Base-by-base conservation (phyloP, 176 grass and related monocot species). In the Chrysopogon serrulatus region DNA sequence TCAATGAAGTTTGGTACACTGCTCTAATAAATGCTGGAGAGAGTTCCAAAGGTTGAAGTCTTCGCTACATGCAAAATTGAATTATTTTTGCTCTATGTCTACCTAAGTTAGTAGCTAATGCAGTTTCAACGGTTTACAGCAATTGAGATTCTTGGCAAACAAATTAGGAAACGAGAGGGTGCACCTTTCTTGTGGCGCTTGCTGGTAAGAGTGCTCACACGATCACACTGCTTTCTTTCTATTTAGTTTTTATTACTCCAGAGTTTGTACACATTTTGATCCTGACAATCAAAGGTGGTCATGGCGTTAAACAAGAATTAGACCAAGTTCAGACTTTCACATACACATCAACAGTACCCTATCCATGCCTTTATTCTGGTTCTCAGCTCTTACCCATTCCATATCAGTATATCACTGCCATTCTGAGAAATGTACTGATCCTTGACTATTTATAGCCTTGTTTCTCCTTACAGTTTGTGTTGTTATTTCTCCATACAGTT, bases 1-100 rank as follows among this genome's bases (percentile, higher is more conserved):
- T 92, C 64, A 94, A 92, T 86, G 90, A 92, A 86, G 90, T 90
- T 83, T 94, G 92, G 92, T 92, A 88, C 17, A 77, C 57, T 44
- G 89, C 85, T 33, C 47, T 94, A 42, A 76, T 88, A 70, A 83
- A 79, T 70, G 34, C 80, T 68, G 85, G 82, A 83, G 84, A 92
- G 67, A 61, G 40, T 32, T 87, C 92, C 12, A 88, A 54, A 82
- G 92, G 90, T 92, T 64, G 79, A 35, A 16, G 23, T 66, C 13
- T 76, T 59, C 17, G 0, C 19, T 74, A 30, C n/a, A 82, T 74
- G 9, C 2, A 26, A 40, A 81, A 33, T 21, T 3, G 11, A 76
- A 39, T 3, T 86, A 18, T 53, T 34, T 23, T 23, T 37, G 36
- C 73, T 30, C 13, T 65, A 4, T 77, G 40, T 5, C 63, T 27